A percentile compares a stretch with the other conserved stretches of the same genome.
These are phyloP conservation scores for Xylariaceae sp. DNA, from an alignment of 2,329 filamentous ascomycete species.

Conservation along the genomic window DNA sequence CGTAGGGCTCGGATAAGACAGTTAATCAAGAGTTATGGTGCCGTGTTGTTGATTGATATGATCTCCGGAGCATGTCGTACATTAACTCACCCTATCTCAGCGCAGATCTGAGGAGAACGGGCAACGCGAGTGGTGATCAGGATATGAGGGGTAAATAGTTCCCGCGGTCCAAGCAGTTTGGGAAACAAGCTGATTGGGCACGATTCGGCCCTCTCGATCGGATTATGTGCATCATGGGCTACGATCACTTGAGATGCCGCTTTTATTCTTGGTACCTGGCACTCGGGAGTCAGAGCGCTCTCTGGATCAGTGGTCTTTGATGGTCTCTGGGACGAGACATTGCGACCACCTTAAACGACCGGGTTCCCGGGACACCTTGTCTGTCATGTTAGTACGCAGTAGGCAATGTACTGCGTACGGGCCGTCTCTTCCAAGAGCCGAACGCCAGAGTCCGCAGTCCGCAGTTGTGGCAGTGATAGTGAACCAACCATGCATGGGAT, in stretches of 20 bases:
- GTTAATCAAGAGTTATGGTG: neutral
- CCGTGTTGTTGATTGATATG: neutral
- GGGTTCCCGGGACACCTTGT: neutral
- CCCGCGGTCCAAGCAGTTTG: neutral
- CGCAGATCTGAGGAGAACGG: neutral
- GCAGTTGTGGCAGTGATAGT: neutral
- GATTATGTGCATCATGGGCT: neutral
- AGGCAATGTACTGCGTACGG: no score
- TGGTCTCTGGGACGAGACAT: slow-evolving; percentile 3
- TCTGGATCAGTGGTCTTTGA: slow-evolving; percentile 11
- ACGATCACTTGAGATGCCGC: neutral
- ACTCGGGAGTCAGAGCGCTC: slow-evolving; percentile 15
- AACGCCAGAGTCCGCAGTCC: neutral
- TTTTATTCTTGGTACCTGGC: slow-evolving; percentile 4
- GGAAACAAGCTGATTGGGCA: neutral
- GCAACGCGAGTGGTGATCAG: neutral
- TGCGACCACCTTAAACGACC: neutral
- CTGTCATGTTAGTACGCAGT: neutral
- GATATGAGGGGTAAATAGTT: neutral
- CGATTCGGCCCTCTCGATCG: neutral
- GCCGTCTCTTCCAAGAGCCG: slow-evolving; percentile 2
- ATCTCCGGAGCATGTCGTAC: neutral
- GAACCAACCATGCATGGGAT: slow-evolving; percentile 2
- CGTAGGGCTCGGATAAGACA: neutral
- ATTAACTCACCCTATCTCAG: neutral